These are phyloP conservation scores for Aotearoamyces nothofagi DNA, from an alignment of 2,329 filamentous ascomycete species.

Conservation along the genomic window DNA sequence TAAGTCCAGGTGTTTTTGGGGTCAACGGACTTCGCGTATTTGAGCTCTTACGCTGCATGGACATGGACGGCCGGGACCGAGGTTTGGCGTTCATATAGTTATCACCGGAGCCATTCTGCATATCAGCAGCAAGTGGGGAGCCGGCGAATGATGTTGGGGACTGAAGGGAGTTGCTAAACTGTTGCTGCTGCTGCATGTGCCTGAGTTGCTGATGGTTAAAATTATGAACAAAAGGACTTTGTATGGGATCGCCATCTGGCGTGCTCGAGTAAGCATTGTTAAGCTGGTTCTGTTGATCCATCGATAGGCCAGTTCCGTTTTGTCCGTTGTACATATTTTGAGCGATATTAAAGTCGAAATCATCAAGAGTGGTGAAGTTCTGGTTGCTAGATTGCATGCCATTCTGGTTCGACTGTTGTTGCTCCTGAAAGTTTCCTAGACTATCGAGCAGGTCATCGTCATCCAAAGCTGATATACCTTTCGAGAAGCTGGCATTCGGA, in stretches of 20 bases:
- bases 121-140: constrained; percentile 33
- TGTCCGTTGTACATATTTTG: constrained; percentile 37
- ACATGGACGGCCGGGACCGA: constrained; percentile 40
- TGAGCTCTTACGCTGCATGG: constrained; percentile 55
- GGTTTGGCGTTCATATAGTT: constrained; percentile 43
- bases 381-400: constrained; percentile 37
- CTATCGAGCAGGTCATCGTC: constrained; percentile 82
- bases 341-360: constrained; percentile 39
- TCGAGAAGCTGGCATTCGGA: constrained; percentile 57
- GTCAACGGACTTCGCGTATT: constrained; percentile 69
- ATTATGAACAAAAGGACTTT: constrained; percentile 71
- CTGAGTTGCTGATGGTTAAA: constrained; percentile 70
- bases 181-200: constrained; percentile 42
- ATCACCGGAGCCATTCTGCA: constrained; percentile 25
- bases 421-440: constrained; percentile 31
- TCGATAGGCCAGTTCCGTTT: constrained; percentile 40
- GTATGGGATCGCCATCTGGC: constrained; percentile 80
- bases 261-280: constrained; percentile 80
- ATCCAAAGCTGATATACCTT: constrained; percentile 62
- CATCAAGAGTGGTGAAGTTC: constrained; percentile 39
- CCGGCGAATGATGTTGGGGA: constrained; percentile 34
- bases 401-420: constrained; percentile 22
- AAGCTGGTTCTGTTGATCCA: constrained; percentile 45
- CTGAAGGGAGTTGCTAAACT: constrained; percentile 38
- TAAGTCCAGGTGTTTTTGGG: constrained; percentile 68